Percentiles rank a stretch among this genome's conserved stretches.
phyloP scores from a whole-genome alignment of 345 rosid species.

The Aquilaria malaccensis region DNA sequence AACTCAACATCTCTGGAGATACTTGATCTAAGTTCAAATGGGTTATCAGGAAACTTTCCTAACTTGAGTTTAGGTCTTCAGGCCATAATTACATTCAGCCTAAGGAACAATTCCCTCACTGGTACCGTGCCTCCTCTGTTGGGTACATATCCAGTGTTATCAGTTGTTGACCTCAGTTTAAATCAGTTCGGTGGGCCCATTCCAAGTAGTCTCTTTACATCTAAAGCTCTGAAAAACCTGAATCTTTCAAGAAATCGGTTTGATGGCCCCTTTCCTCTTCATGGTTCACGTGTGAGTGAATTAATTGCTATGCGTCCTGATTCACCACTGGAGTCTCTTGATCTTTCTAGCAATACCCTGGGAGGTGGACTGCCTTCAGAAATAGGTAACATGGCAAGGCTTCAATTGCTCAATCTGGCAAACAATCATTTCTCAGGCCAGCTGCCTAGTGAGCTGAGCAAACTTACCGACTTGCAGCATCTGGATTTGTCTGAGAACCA shows the following conservation, averaged over 20 bases:
- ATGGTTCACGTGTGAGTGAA: slow-evolving; percentile 48
- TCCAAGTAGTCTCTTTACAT: slow-evolving; percentile 56
- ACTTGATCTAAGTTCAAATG: slow-evolving; percentile 85
- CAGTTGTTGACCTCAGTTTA: slow-evolving; percentile 65
- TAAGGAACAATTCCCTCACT: slow-evolving; percentile 55
- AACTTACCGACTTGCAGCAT: slow-evolving; percentile 54
- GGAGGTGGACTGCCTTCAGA: slow-evolving; percentile 54
- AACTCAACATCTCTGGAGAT: slow-evolving; percentile 53
- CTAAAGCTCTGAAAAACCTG: slow-evolving; percentile 42
- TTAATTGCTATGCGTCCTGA: slow-evolving; percentile 35
- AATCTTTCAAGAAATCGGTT: slow-evolving; percentile 81
- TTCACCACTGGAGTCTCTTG: slow-evolving; percentile 71
- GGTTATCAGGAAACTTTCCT: slow-evolving; percentile 65
- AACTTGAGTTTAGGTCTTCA: slow-evolving; percentile 45
- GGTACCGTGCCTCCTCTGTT: slow-evolving; percentile 61
- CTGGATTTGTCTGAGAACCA: slow-evolving; percentile 79
- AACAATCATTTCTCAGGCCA: slow-evolving; percentile 58
- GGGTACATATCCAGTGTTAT: slow-evolving; percentile 34
- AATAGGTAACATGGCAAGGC: slow-evolving; percentile 51
- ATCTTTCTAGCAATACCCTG: slow-evolving; percentile 77
- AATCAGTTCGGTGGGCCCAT: slow-evolving; percentile 61
- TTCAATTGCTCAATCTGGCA: slow-evolving; percentile 61
- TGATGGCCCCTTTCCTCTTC: slow-evolving; percentile 61
- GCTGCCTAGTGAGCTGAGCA: slow-evolving; percentile 67
- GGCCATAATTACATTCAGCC: slow-evolving; percentile 43